phyloP scores from a whole-genome alignment of 371 early-diverging fungal species.

The Apophysomyces sp. region DNA sequence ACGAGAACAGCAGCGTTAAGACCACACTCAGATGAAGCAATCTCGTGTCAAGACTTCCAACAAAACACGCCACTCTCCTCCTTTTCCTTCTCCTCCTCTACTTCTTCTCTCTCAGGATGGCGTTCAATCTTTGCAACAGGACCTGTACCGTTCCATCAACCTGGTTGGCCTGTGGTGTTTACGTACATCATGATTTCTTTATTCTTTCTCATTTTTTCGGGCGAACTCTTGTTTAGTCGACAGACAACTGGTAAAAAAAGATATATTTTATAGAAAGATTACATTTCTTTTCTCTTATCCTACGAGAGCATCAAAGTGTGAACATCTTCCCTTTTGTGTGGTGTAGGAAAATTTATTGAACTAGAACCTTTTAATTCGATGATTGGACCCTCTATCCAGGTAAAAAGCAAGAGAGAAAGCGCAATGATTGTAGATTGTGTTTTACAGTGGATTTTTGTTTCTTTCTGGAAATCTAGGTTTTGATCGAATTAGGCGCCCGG shows the following conservation, averaged over 20 bases:
- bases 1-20: not conserved
- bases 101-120: conserved; percentile 6
- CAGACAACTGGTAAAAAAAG: conserved; percentile 11
- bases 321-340: not conserved
- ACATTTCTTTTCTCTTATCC: not conserved
- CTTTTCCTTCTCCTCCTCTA: too few species aligned
- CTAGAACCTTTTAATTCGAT: conserved; percentile 23
- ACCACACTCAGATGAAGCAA: not conserved
- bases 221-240: conserved; percentile 19
- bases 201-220: conserved; percentile 18
- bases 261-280: too few species aligned
- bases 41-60: not conserved
- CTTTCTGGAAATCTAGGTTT: conserved; percentile 16
- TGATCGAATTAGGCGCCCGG: conserved; percentile 47
- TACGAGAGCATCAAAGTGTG: too few species aligned
- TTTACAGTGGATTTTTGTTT: not conserved
- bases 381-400: conserved; percentile 24
- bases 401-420: too few species aligned
- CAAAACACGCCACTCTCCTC: too few species aligned
- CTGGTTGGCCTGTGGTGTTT: conserved; percentile 17
- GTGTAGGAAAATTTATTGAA: conserved; percentile 23
- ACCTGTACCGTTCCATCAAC: conserved; percentile 4
- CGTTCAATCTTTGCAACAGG: conserved; percentile 9
- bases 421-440: too few species aligned
- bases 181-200: conserved; percentile 16